Evolutionary conservation across 768 basidiomycete genomes (phyloP).

Genomic region (Pleurotus pulmonarius): DNA sequence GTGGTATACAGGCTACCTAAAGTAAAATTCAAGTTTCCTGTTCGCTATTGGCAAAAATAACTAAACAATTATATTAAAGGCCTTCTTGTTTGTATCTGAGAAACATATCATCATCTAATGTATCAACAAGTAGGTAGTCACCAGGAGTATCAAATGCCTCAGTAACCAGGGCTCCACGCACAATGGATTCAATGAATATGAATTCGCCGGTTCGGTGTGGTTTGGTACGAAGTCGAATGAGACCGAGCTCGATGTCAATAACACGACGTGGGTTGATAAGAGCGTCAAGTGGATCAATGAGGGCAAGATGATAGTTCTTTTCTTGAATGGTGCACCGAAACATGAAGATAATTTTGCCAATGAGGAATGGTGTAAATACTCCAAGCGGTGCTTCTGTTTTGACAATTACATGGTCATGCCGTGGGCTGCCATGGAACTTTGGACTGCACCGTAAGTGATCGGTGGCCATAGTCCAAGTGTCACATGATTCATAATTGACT

Average conservation of each 20-base stretch:
- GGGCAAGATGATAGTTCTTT: conserved; percentile 12
- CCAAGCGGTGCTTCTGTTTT: not conserved
- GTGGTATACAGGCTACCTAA: too few species aligned
- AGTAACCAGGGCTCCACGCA: conserved; percentile 21
- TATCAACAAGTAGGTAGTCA: conserved; percentile 22
- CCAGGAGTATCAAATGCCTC: conserved; percentile 13
- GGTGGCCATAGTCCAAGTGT: conserved; percentile 22
- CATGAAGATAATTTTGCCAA: conserved; percentile 18
- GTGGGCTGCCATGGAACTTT: conserved; percentile 19
- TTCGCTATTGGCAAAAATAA: too few species aligned
- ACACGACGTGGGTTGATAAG: not conserved
- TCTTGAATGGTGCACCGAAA: conserved; percentile 12
- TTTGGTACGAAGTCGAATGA: conserved; percentile 13
- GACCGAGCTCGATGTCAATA: conserved; percentile 19
- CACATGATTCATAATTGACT: conserved; percentile 20
- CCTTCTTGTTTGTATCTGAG: not conserved
- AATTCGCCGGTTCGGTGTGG: conserved; percentile 11
- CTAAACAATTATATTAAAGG: too few species aligned
- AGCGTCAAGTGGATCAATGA: conserved; percentile 19
- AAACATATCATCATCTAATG: conserved; percentile 25
- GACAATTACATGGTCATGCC: not conserved
- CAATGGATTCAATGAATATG: conserved; percentile 23
- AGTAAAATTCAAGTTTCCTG: too few species aligned
- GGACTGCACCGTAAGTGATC: conserved; percentile 28
- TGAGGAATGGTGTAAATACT: conserved; percentile 8